Percentiles rank a stretch among this genome's conserved stretches.
Conservation (phyloP, 202 grass and related monocot genomes). For the Panicum virgatum region DNA sequence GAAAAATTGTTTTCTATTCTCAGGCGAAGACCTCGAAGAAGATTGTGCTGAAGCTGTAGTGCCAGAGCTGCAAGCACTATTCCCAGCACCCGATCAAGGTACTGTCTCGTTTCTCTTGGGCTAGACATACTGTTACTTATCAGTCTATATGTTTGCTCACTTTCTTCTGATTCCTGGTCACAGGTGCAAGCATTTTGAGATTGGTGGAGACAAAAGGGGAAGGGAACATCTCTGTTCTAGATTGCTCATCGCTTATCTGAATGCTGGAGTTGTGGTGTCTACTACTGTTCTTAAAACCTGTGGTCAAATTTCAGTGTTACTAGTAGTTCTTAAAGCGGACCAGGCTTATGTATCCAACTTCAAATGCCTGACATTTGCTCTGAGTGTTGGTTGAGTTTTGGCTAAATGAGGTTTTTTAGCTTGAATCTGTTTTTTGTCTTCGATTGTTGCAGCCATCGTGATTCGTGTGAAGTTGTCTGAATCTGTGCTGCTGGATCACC, state of each 20-base stretch:
- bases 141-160: slow-evolving; percentile 7
- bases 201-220: slow-evolving; percentile 97
- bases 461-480: not conserved
- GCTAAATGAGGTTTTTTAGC: slow-evolving; percentile 29
- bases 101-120: not conserved
- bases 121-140: not conserved
- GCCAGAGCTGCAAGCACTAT: slow-evolving; percentile 82
- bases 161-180: not conserved
- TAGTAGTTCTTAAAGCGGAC: slow-evolving; percentile 44
- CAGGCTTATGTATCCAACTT: slow-evolving; percentile 36
- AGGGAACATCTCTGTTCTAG: slow-evolving; percentile 96
- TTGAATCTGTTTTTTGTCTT: not conserved
- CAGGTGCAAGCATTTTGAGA: slow-evolving; percentile 99
- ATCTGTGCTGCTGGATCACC: too few relatives aligned
- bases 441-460: not conserved
- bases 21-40: slow-evolving; percentile 81
- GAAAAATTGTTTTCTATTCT: not conserved
- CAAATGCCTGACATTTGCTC: slow-evolving; percentile 17
- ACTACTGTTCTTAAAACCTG: slow-evolving; percentile 18
- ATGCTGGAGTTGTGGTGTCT: slow-evolving; percentile 16
- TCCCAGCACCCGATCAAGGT: slow-evolving; percentile 69
- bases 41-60: slow-evolving; percentile 73
- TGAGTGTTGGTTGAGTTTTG: slow-evolving; percentile 1
- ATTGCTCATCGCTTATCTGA: slow-evolving; percentile 30
- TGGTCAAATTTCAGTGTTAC: slow-evolving; percentile 20